Percentiles rank a stretch among this genome's conserved stretches.
phyloP scores from a whole-genome alignment of 78 protist species.

The Dictyostelium intermedium region DNA sequence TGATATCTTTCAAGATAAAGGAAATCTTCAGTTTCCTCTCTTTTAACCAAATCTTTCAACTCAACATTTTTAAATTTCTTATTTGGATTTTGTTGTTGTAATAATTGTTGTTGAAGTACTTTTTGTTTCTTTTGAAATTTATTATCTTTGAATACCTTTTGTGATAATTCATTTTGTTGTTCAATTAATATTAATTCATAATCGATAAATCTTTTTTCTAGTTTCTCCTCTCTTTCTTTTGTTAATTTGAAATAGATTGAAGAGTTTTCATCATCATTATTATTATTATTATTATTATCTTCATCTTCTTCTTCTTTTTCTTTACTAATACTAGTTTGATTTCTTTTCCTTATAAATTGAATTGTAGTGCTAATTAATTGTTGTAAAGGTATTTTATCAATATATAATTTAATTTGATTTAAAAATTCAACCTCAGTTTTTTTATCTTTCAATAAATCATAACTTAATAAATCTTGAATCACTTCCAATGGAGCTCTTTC shows the following conservation, averaged over 20 bases:
- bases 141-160: neutral
- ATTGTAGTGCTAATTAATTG: neutral
- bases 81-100: neutral
- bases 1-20: neutral
- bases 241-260: neutral
- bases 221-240: neutral
- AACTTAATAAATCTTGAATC: constrained; percentile 28
- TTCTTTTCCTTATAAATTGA: neutral
- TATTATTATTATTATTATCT: neutral
- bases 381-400: neutral
- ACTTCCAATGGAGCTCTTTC: neutral
- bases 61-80: neutral
- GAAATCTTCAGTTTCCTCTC: constrained; percentile 28
- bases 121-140: neutral
- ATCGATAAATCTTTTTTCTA: neutral
- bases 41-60: neutral
- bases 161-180: neutral
- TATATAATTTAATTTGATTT: neutral
- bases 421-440: neutral
- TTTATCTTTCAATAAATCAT: neutral
- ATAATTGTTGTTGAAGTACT: neutral
- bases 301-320: no score
- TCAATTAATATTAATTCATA: neutral
- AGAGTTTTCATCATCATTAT: neutral
- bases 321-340: neutral